Conservation (phyloP, 2,329 filamentous ascomycete species). For the Ascochyta fabae region DNA sequence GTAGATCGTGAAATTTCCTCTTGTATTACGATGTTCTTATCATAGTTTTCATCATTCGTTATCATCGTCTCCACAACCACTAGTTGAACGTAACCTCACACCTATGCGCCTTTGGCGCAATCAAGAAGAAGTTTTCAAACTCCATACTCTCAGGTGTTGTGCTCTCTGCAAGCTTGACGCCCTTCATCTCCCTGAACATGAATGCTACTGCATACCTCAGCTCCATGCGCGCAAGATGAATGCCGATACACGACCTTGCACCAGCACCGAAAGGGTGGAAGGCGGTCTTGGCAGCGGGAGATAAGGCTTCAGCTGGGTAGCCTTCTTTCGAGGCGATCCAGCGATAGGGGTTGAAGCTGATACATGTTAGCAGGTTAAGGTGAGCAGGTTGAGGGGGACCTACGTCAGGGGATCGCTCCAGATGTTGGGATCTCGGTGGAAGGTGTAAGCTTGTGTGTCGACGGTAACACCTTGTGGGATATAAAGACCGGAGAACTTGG, state of each 20-base stretch:
- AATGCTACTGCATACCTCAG: constrained; percentile 58
- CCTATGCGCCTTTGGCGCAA: constrained; percentile 52
- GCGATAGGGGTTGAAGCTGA: constrained; percentile 44
- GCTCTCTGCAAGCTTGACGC: constrained; percentile 31
- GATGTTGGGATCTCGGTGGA: constrained; percentile 47
- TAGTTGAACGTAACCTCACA: constrained; percentile 48
- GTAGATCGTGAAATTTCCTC: too few species aligned
- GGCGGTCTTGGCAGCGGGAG: constrained; percentile 54
- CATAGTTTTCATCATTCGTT: background rate
- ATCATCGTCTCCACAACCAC: background rate
- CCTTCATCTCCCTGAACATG: constrained; percentile 59
- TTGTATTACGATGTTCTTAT: background rate
- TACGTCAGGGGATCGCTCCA: constrained; percentile 36
- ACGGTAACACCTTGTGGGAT: constrained; percentile 49
- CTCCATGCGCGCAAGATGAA: constrained; percentile 69
- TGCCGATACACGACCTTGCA: constrained; percentile 71
- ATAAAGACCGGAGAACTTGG: constrained; percentile 42
- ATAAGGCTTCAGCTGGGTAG: constrained; percentile 31
- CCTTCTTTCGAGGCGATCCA: constrained; percentile 37
- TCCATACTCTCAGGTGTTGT: constrained; percentile 52
- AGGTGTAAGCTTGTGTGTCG: constrained; percentile 49
- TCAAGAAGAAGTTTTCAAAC: constrained; percentile 54
- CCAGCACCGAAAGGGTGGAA: constrained; percentile 75
- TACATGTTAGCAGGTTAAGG: background rate
- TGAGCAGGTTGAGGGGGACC: constrained; percentile 3